phyloP scores from a whole-genome alignment of 2,329 filamentous ascomycete species.

The Fusarium oligoseptatum region DNA sequence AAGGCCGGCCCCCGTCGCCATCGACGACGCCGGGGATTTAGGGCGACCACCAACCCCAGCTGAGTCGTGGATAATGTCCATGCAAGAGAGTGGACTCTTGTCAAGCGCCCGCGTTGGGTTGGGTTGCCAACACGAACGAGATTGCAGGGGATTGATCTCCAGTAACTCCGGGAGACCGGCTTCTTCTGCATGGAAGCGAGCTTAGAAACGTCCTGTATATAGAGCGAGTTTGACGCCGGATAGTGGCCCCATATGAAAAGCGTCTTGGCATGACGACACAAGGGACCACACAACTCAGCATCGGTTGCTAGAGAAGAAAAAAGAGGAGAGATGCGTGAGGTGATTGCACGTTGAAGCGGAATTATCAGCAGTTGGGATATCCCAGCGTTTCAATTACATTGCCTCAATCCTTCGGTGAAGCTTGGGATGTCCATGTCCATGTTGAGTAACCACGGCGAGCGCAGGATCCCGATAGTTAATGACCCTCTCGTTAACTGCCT shows the following conservation, averaged over 20 bases:
- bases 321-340: conserved; percentile 24
- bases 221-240: neutral
- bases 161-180: neutral
- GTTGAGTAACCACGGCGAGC: neutral
- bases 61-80: conserved; percentile 18
- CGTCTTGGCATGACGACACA: neutral
- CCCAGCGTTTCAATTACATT: neutral
- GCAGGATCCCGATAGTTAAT: neutral
- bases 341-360: conserved; percentile 18
- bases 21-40: conserved; percentile 6
- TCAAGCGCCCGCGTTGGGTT: neutral
- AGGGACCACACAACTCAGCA: neutral
- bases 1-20: neutral
- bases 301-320: neutral
- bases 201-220: neutral
- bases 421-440: neutral
- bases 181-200: neutral
- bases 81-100: conserved; percentile 25
- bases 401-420: neutral
- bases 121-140: conserved; percentile 6
- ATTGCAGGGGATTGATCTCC: conserved; percentile 3
- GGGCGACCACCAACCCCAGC: conserved; percentile 1
- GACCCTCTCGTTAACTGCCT: neutral
- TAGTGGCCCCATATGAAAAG: neutral
- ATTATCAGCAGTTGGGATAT: neutral